These are phyloP conservation scores for Podospora appendiculata DNA, from an alignment of 495 filamentous ascomycete genomes.

Conservation along the genomic window DNA sequence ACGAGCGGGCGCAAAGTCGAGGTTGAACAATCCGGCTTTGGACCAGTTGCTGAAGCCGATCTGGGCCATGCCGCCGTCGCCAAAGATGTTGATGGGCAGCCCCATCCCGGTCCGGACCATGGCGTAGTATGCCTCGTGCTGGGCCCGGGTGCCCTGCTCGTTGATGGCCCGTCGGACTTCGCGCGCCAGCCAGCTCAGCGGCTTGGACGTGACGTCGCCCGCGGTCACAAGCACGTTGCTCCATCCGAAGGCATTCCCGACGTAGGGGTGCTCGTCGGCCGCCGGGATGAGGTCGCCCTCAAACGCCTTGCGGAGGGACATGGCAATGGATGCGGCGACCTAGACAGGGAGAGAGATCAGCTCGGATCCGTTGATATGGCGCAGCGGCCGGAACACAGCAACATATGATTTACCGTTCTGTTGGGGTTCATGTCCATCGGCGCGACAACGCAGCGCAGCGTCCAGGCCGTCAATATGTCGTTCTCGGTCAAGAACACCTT, in stretches of 20 bases:
- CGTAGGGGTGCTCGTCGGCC: slow-evolving; percentile 14
- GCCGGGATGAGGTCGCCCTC: slow-evolving; percentile 18
- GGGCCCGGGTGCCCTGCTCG: slow-evolving; percentile 35
- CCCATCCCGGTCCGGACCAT: slow-evolving; percentile 13
- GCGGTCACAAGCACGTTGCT: slow-evolving; percentile 25
- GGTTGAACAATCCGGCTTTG: slow-evolving; percentile 31
- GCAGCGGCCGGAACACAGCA: not conserved
- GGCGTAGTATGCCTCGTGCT: slow-evolving; percentile 32
- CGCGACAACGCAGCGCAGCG: slow-evolving; percentile 17
- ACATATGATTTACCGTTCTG: slow-evolving; percentile 6
- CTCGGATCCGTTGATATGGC: not conserved
- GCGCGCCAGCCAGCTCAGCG: slow-evolving; percentile 31
- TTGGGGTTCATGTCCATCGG: slow-evolving; percentile 9
- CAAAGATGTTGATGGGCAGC: slow-evolving; percentile 27
- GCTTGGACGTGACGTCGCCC: slow-evolving; percentile 27
- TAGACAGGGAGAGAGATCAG: not conserved
- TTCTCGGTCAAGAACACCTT: slow-evolving; percentile 36
- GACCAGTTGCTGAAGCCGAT: slow-evolving; percentile 38
- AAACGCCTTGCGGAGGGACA: slow-evolving; percentile 18
- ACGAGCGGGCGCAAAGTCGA: slow-evolving; percentile 36
- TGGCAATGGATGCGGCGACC: slow-evolving; percentile 19
- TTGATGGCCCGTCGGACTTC: slow-evolving; percentile 32
- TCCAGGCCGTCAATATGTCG: slow-evolving; percentile 34
- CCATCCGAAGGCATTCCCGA: slow-evolving; percentile 27
- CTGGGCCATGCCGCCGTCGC: slow-evolving; percentile 31